Conservation (phyloP, 306 rosid species). For the Dicorynia guianensis region DNA sequence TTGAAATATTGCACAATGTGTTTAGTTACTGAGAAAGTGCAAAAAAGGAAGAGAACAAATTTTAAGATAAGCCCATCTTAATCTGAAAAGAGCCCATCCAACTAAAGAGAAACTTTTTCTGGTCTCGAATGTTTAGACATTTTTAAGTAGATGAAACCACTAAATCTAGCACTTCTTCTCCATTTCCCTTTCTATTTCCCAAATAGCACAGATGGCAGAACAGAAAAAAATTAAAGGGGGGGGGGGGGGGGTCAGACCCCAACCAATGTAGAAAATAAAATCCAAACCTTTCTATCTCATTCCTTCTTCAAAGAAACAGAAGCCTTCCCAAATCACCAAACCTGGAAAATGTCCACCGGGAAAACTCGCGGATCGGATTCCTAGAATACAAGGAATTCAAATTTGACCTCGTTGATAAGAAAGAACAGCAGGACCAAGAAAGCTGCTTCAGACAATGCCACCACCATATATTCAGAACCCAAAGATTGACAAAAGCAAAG, state of each 20-base stretch:
- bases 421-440: conserved; percentile 51
- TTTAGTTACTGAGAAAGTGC: conserved; percentile 22
- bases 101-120: conserved; percentile 31
- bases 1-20: conserved; percentile 20
- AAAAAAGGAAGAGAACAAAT: neutral
- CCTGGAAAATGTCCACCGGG: conserved; percentile 39
- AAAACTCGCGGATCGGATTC: conserved; percentile 58
- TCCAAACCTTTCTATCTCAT: conserved; percentile 28
- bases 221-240: neutral
- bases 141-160: conserved; percentile 32
- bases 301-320: conserved; percentile 54
- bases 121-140: conserved; percentile 10
- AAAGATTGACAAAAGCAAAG: conserved; percentile 72
- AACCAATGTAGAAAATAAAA: conserved; percentile 33
- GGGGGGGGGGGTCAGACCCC: conserved; percentile 7
- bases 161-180: conserved; percentile 30
- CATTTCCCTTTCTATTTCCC: conserved; percentile 41
- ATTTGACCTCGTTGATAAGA: conserved; percentile 45
- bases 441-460: conserved; percentile 57
- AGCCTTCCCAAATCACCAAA: conserved; percentile 41
- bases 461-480: conserved; percentile 56
- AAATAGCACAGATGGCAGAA: conserved; percentile 27
- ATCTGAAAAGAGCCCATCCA: conserved; percentile 29
- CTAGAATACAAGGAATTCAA: conserved; percentile 50
- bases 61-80: conserved; percentile 27